Conservation (phyloP, 2,329 filamentous ascomycete genomes). For the Aspergillus udagawae region DNA sequence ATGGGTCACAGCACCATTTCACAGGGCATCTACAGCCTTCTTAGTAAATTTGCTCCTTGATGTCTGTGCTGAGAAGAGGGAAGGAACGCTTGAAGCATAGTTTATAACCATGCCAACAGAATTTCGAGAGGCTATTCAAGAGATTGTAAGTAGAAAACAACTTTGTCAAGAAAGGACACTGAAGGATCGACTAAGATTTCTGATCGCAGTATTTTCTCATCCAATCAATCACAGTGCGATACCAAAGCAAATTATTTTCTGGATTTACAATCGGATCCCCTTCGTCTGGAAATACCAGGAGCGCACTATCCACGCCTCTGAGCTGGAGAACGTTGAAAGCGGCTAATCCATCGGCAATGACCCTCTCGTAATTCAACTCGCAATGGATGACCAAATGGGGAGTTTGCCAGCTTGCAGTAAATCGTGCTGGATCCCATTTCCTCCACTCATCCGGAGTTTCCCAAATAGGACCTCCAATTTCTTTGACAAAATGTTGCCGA, state of each 20-base stretch:
- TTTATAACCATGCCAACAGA: too few relatives aligned
- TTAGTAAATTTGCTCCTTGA: too few relatives aligned
- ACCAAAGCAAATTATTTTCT: not conserved
- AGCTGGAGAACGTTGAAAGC: not conserved
- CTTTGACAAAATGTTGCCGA: not conserved
- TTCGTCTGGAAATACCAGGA: not conserved
- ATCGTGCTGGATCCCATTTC: not conserved
- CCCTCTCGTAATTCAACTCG: not conserved
- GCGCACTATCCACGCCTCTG: not conserved
- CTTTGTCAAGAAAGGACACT: too few relatives aligned
- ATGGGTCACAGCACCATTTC: too few relatives aligned
- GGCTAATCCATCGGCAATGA: not conserved
- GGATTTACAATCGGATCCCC: not conserved
- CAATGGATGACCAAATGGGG: slow-evolving; percentile 1
- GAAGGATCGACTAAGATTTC: too few relatives aligned
- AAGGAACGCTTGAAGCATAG: too few relatives aligned
- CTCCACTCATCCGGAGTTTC: not conserved
- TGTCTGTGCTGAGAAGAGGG: too few relatives aligned
- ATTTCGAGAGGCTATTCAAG: too few relatives aligned
- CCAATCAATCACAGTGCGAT: slow-evolving; percentile 1
- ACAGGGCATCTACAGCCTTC: too few relatives aligned
- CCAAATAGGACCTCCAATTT: too few relatives aligned
- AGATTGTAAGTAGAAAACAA: too few relatives aligned
- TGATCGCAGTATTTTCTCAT: not conserved
- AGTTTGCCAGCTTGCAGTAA: not conserved